A percentile compares a stretch with the other conserved stretches of the same genome.
These are phyloP conservation scores for Phytophthora ohioensis DNA, from an alignment of 352 stramenopile genomes.

Conservation along the genomic window DNA sequence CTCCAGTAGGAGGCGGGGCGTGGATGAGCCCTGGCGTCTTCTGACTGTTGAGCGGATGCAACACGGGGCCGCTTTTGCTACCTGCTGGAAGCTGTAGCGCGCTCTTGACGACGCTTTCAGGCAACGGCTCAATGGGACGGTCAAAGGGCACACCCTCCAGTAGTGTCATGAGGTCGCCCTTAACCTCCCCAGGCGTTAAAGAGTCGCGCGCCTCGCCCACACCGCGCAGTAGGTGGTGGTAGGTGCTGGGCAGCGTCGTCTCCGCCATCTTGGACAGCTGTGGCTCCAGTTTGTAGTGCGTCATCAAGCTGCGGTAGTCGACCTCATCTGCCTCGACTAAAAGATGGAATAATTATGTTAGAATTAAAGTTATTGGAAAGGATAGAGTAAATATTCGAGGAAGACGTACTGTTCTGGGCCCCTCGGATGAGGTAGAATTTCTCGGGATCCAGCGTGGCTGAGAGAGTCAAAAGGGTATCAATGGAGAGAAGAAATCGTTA, in stretches of 20 bases:
- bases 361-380: constrained; percentile 2
- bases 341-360: constrained; percentile 11
- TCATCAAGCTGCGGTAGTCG: constrained; percentile 69
- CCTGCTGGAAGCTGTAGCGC: constrained; percentile 70
- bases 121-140: constrained; percentile 77
- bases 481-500: constrained; percentile 10
- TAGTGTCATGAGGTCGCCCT: constrained; percentile 66
- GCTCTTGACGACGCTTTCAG: constrained; percentile 76
- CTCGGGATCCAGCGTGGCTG: constrained; percentile 48
- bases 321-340: constrained; percentile 71
- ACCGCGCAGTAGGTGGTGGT: constrained; percentile 77
- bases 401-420: constrained; percentile 59
- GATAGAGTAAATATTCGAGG: neutral
- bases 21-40: constrained; percentile 74
- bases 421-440: constrained; percentile 71
- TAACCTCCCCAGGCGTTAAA: constrained; percentile 42
- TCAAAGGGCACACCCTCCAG: constrained; percentile 82
- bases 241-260: constrained; percentile 66
- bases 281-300: constrained; percentile 72
- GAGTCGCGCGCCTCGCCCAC: constrained; percentile 61
- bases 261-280: constrained; percentile 70
- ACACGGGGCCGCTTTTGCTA: constrained; percentile 63
- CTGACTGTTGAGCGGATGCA: constrained; percentile 54
- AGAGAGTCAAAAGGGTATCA: neutral
- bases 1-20: constrained; percentile 53